Base-by-base conservation (phyloP, 768 basidiomycete genomes). In the Holtermanniella nyarrowii region DNA sequence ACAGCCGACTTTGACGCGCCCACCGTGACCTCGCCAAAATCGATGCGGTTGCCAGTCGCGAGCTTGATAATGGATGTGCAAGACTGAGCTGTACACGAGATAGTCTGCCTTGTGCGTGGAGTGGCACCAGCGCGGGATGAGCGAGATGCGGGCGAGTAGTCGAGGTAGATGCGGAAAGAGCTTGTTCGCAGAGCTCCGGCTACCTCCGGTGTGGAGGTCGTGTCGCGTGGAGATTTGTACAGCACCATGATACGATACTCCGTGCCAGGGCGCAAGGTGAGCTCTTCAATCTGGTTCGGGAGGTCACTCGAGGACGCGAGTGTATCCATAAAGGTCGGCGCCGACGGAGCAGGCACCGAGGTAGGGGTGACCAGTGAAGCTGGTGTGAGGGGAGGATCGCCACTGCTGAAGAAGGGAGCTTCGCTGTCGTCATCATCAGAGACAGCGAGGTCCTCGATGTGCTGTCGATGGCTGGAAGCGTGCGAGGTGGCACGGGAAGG, bases 11-110 rank as follows among this genome's bases (percentile, higher is more conserved):
- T 59, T 26, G 52, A 55, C 22, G 67, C 60, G 16, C 69, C 69
- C 2, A 71, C 60, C 1, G 63, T 66, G 4, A 65, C 65, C 49
- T 65, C 57, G 5, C 69, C 69, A 53, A 71, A 68, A 49, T 71
- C 67, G 27, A 69, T 53, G 20, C 23, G 46, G 42, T 26, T 42
- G 7, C 59, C 58, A 2, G 63, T 56, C 26, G 53, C 21, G 27
- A 71, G 52, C 2, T 42, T 12, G 52, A 71, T 64, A 24, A 65
- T 46, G 1, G 65, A 66, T 0, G 69, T 60, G 49, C 69, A 71
- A 1, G 60, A 61, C 44, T 63, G 54, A 20, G 65, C 57, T 20
- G 44, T 41, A 46, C 65, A 66, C 24, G 55, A 50, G 21, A 70
- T 51, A 12, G 59, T 59, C 41, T 58, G 55, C 27, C 63, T 49